phyloP scores from a whole-genome alignment of 2,329 filamentous ascomycete species.

The Trichoderma sp. region DNA sequence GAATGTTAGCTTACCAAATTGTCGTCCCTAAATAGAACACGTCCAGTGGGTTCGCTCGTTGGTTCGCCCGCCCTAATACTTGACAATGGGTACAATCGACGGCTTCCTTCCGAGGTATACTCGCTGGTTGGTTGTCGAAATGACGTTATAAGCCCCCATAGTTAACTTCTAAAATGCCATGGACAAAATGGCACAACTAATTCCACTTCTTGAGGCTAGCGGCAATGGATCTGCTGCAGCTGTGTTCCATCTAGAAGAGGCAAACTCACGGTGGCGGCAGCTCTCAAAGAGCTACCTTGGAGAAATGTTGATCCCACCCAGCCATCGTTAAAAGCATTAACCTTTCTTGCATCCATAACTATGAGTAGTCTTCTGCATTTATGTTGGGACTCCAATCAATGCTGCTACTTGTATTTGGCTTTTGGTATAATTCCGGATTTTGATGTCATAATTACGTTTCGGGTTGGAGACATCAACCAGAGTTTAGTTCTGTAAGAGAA shows the following conservation, averaged over 20 bases:
- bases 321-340: background rate
- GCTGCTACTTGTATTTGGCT: background rate
- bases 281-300: background rate
- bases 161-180: background rate
- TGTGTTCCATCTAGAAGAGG: background rate
- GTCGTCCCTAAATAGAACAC: background rate
- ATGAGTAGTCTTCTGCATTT: background rate
- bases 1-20: background rate
- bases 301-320: background rate
- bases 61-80: background rate
- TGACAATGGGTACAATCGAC: background rate
- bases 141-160: background rate
- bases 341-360: background rate
- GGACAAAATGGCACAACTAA: background rate
- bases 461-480: background rate
- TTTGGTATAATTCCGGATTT: background rate
- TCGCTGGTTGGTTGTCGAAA: background rate
- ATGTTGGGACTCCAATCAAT: background rate
- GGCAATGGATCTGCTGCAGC: background rate
- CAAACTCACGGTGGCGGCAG: background rate
- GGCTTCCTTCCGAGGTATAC: background rate
- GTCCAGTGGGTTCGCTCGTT: background rate
- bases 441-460: conserved; percentile 15
- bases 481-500: background rate
- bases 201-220: background rate